Conservation (phyloP, 2,329 filamentous ascomycete genomes). For the Neopestalotiopsis clavispora region DNA sequence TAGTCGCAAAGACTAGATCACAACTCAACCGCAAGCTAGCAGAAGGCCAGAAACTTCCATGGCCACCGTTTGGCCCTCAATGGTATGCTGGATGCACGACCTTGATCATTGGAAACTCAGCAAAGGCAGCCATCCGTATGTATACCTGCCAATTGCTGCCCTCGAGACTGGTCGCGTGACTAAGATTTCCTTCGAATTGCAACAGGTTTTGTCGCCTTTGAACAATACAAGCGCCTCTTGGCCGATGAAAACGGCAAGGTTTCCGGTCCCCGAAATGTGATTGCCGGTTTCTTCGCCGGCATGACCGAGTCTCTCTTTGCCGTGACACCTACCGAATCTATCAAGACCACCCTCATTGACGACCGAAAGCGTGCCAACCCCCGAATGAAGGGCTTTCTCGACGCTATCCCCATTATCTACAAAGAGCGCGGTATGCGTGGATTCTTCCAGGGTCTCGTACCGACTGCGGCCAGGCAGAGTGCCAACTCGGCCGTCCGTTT, state of each 20-base stretch:
- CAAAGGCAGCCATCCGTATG: constrained; percentile 93
- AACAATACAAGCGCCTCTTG: constrained; percentile 86
- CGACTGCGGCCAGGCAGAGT: constrained; percentile 91
- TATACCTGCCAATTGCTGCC: constrained; percentile 23
- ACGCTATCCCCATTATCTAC: constrained; percentile 85
- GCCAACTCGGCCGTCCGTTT: constrained; percentile 94
- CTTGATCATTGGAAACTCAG: constrained; percentile 92
- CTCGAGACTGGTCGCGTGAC: constrained; percentile 7
- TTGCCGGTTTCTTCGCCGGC: constrained; percentile 92
- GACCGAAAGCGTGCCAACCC: constrained; percentile 88
- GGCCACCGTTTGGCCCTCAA: constrained; percentile 89
- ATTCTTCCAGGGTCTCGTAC: constrained; percentile 97
- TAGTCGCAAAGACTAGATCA: constrained; percentile 91
- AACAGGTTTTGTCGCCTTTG: constrained; percentile 89
- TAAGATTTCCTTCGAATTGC: neutral
- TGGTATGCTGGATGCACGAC: constrained; percentile 99
- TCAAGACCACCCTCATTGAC: constrained; percentile 98
- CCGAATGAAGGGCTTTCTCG: constrained; percentile 88
- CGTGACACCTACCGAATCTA: constrained; percentile 96
- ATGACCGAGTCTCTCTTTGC: constrained; percentile 92
- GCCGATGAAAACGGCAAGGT: constrained; percentile 86
- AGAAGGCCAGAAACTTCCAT: constrained; percentile 85
- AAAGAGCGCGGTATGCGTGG: constrained; percentile 86
- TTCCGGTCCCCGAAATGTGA: constrained; percentile 85
- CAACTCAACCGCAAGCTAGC: constrained; percentile 88